Conservation (phyloP, 352 stramenopile species). For the Phytopythium delawarense region DNA sequence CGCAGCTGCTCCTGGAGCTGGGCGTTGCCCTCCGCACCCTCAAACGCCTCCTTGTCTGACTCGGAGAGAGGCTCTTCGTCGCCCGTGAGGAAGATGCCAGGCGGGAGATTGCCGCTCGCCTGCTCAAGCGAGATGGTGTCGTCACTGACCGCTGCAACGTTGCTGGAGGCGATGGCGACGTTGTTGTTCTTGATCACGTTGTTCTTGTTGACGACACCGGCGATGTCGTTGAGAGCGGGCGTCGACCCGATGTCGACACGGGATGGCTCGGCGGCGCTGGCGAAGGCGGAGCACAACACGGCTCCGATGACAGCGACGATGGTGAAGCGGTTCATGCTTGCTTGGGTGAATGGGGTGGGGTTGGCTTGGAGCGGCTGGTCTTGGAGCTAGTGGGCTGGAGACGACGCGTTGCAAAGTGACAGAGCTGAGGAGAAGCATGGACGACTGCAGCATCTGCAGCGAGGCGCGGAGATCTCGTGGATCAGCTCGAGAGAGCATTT, state of each 20-base stretch:
- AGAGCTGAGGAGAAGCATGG: no score
- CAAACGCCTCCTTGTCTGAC: neutral
- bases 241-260: conserved; percentile 2
- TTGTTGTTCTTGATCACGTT: conserved; percentile 6
- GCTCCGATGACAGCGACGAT: neutral
- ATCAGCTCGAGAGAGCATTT: no score
- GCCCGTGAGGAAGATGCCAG: conserved; percentile 14
- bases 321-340: neutral
- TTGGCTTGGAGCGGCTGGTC: no score
- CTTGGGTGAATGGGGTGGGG: neutral
- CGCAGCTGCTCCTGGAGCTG: neutral
- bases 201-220: conserved; percentile 7
- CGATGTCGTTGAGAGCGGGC: neutral
- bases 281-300: neutral
- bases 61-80: conserved; percentile 10
- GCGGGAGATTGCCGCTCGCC: neutral
- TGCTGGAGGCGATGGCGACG: conserved; percentile 2
- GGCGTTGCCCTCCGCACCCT: neutral
- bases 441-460: no score
- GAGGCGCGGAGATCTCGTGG: no score
- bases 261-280: neutral
- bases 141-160: neutral
- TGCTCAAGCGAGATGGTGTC: neutral
- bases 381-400: neutral
- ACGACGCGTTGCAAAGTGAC: neutral